Evolutionary conservation across 768 basidiomycete genomes (phyloP).

Genomic region (Collybia mongolica): DNA sequence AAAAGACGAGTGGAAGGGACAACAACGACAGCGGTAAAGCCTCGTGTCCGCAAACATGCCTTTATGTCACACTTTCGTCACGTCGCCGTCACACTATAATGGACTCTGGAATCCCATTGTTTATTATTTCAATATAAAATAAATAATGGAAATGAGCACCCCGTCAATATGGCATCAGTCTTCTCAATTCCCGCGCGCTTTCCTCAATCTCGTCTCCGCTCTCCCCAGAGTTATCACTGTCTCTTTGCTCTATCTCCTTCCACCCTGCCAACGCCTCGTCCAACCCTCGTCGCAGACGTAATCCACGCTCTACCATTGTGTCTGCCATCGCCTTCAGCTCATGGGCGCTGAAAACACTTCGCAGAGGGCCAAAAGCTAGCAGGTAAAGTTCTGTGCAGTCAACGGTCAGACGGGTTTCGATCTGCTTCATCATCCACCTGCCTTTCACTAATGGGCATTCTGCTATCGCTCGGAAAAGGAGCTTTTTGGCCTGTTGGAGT

Average conservation of each 20-base stretch:
- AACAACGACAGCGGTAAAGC: conserved; percentile 14
- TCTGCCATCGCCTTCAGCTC: conserved; percentile 67
- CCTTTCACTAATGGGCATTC: conserved; percentile 81
- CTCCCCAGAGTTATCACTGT: conserved; percentile 25
- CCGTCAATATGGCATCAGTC: conserved; percentile 61
- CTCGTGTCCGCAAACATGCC: conserved; percentile 27
- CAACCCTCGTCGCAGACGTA: conserved; percentile 61
- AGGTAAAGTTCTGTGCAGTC: conserved; percentile 64
- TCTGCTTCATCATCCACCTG: conserved; percentile 21
- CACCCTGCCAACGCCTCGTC: conserved; percentile 55
- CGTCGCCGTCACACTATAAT: conserved; percentile 18
- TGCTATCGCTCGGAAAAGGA: conserved; percentile 71
- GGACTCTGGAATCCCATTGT: too few species aligned
- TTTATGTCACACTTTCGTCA: conserved; percentile 12
- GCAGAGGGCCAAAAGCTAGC: conserved; percentile 71
- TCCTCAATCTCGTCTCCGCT: conserved; percentile 57
- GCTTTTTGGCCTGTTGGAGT: conserved; percentile 60
- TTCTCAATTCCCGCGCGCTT: conserved; percentile 54
- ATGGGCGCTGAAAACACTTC: conserved; percentile 53
- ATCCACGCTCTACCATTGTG: conserved; percentile 73
- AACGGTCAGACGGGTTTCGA: background rate
- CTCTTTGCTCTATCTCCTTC: conserved; percentile 30
- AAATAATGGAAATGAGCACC: too few species aligned
- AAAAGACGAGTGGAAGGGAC: conserved; percentile 16
- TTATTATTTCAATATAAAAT: too few species aligned